These are phyloP conservation scores for Boletus edulis DNA, from an alignment of 768 basidiomycete species.

Conservation along the genomic window DNA sequence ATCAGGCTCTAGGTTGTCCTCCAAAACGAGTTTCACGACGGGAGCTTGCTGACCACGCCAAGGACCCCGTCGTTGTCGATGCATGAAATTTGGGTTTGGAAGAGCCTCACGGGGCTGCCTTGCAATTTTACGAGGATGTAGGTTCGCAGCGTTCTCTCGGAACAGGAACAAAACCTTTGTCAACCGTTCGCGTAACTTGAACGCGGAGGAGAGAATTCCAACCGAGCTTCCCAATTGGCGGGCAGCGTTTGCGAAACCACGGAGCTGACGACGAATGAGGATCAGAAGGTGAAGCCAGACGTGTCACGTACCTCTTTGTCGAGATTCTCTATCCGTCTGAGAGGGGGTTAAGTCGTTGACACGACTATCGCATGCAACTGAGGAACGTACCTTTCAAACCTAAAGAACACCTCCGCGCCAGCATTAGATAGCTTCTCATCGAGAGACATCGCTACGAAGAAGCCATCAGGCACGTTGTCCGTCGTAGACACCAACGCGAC, in stretches of 20 bases:
- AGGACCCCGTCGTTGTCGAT: constrained; percentile 27
- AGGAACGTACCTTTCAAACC: constrained; percentile 43
- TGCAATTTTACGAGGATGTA: constrained; percentile 49
- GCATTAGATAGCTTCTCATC: constrained; percentile 51
- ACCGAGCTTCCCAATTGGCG: constrained; percentile 56
- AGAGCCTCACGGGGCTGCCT: constrained; percentile 38
- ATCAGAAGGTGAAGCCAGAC: neutral
- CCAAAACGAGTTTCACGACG: constrained; percentile 34
- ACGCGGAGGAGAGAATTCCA: constrained; percentile 54
- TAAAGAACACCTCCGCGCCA: constrained; percentile 47
- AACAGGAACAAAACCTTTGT: constrained; percentile 50
- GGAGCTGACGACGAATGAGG: constrained; percentile 34
- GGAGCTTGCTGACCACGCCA: constrained; percentile 37
- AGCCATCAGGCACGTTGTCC: constrained; percentile 5
- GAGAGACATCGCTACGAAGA: constrained; percentile 36
- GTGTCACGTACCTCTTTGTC: constrained; percentile 43
- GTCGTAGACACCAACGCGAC: neutral
- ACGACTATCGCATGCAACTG: neutral
- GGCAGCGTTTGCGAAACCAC: constrained; percentile 54
- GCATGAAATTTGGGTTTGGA: constrained; percentile 37
- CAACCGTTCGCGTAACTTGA: constrained; percentile 49
- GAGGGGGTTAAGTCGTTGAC: constrained; percentile 3
- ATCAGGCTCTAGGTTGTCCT: constrained; percentile 46
- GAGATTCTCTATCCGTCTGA: constrained; percentile 45
- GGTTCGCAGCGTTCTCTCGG: constrained; percentile 53